Conservation (phyloP, 2,329 filamentous ascomycete species). For the Aschersonia sp. region DNA sequence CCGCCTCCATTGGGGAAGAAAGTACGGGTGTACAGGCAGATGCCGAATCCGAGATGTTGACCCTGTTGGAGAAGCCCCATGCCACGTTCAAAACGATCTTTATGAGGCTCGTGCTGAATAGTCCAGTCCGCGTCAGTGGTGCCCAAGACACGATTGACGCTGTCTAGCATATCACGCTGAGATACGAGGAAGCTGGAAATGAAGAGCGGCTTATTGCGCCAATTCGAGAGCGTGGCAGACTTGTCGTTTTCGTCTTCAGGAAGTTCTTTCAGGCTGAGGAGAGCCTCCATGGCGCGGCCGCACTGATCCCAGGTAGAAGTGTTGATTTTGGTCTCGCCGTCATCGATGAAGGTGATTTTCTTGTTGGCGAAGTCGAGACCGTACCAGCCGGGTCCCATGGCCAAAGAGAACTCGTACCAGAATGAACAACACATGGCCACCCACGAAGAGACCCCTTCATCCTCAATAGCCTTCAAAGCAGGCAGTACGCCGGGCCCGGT, state of each 20-base stretch:
- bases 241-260: conserved; percentile 22
- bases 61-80: conserved; percentile 26
- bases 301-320: conserved; percentile 37
- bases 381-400: conserved; percentile 20
- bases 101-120: conserved; percentile 25
- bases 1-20: conserved; percentile 32
- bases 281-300: conserved; percentile 32
- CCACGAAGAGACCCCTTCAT: conserved; percentile 23
- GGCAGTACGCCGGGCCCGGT: conserved; percentile 11
- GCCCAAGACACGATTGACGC: conserved; percentile 41
- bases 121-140: conserved; percentile 46
- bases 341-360: conserved; percentile 31
- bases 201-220: conserved; percentile 31
- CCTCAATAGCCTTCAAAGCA: conserved; percentile 21
- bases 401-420: conserved; percentile 40
- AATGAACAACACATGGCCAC: conserved; percentile 37
- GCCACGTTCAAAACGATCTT: conserved; percentile 18
- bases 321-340: conserved; percentile 29
- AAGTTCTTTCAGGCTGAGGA: conserved; percentile 33
- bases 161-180: conserved; percentile 52
- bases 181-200: conserved; percentile 41
- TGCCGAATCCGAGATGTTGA: conserved; percentile 24
- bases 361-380: conserved; percentile 33
- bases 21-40: conserved; percentile 37
- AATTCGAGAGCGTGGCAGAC: conserved; percentile 18